Conservation (phyloP, 2,329 filamentous ascomycete genomes). For the Trichoderma arundinaceum region DNA sequence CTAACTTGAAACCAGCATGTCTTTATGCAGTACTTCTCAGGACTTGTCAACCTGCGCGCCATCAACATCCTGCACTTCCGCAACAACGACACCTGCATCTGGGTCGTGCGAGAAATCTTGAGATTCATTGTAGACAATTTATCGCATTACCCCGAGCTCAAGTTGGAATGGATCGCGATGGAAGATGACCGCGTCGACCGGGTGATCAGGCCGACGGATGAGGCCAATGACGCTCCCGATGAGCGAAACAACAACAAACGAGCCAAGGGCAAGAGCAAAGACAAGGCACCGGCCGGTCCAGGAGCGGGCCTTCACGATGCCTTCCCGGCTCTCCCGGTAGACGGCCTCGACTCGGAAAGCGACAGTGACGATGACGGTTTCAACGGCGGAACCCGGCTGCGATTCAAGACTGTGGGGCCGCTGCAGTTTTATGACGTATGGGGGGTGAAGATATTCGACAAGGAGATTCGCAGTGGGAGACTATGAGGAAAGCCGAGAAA, state of each 20-base stretch:
- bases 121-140: constrained; percentile 65
- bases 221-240: constrained; percentile 38
- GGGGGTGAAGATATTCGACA: constrained; percentile 63
- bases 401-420: constrained; percentile 46
- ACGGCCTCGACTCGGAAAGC: constrained; percentile 43
- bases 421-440: constrained; percentile 49
- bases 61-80: constrained; percentile 62
- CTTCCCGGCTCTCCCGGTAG: constrained; percentile 41
- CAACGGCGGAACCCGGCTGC: constrained; percentile 43
- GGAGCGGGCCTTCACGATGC: constrained; percentile 29
- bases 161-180: constrained; percentile 64
- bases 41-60: constrained; percentile 56
- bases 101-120: constrained; percentile 61
- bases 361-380: constrained; percentile 45
- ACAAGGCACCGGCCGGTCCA: constrained; percentile 36
- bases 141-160: constrained; percentile 59
- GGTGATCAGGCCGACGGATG: constrained; percentile 51
- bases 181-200: constrained; percentile 57
- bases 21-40: constrained; percentile 60
- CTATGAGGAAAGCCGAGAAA: constrained; percentile 34
- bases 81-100: constrained; percentile 61
- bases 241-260: constrained; percentile 37
- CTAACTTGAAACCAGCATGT: constrained; percentile 54
- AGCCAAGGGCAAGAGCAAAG: constrained; percentile 47
- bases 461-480: constrained; percentile 55